phyloP scores from a whole-genome alignment of 1,139 yeast species.

The Komagataea norvegica region DNA sequence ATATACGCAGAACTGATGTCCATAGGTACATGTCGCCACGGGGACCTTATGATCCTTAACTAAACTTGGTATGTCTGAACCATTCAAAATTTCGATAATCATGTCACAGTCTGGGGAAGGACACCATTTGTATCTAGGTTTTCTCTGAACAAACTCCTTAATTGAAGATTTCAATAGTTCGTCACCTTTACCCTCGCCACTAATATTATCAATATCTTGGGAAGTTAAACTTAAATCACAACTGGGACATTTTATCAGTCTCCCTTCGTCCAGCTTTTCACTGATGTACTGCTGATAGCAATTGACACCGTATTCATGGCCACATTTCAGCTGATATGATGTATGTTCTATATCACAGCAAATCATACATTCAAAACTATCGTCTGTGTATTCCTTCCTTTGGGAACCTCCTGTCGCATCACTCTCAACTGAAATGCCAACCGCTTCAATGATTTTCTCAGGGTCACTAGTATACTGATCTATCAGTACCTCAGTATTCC shows the following conservation, averaged over 20 bases:
- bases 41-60: constrained; percentile 45
- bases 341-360: constrained; percentile 58
- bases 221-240: constrained; percentile 33
- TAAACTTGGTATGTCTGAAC: constrained; percentile 28
- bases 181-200: constrained; percentile 30
- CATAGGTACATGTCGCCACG: constrained; percentile 60
- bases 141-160: constrained; percentile 49
- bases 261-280: constrained; percentile 47
- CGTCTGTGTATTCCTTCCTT: constrained; percentile 23
- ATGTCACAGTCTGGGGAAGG: constrained; percentile 80
- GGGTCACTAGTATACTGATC: constrained; percentile 61
- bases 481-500: constrained; percentile 72
- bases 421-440: constrained; percentile 39
- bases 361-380: constrained; percentile 49
- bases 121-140: constrained; percentile 61
- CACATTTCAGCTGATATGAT: constrained; percentile 58
- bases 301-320: constrained; percentile 60
- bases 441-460: constrained; percentile 34
- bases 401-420: constrained; percentile 7
- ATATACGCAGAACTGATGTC: constrained; percentile 73
- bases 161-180: constrained; percentile 34
- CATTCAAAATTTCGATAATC: constrained; percentile 47
- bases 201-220: constrained; percentile 32
- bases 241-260: constrained; percentile 65
- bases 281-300: constrained; percentile 64